Evolutionary conservation across 768 basidiomycete species (phyloP).

Genomic region (Russula sp.): DNA sequence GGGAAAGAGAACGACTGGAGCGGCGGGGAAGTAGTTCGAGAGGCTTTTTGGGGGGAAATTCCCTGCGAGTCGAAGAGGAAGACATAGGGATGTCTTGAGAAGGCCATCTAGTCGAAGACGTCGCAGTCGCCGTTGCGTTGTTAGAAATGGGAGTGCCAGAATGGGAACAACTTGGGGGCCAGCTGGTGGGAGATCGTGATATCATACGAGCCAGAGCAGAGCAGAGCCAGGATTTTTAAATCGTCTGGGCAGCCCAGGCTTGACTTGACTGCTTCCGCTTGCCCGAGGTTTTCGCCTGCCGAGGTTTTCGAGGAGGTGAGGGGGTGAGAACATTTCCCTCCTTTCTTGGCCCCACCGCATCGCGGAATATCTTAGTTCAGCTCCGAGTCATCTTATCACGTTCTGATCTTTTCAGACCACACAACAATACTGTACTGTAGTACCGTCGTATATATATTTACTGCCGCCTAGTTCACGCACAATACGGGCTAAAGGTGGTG

Average conservation of each 20-base stretch:
- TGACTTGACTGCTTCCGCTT: neutral
- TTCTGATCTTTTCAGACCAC: neutral
- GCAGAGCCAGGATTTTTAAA: neutral
- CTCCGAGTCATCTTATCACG: neutral
- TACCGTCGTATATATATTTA: too few relatives aligned
- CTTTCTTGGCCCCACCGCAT: neutral
- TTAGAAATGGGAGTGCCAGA: constrained; percentile 4
- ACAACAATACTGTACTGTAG: too few relatives aligned
- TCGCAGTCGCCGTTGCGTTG: constrained; percentile 11
- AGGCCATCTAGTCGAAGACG: constrained; percentile 24
- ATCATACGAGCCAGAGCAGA: constrained; percentile 16
- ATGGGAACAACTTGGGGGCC: constrained; percentile 5
- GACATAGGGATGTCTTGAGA: constrained; percentile 25
- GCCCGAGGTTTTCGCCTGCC: too few relatives aligned
- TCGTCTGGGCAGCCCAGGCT: neutral
- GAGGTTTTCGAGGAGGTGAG: too few relatives aligned
- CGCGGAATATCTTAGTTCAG: neutral
- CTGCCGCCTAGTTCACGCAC: too few relatives aligned
- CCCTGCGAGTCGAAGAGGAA: constrained; percentile 1
- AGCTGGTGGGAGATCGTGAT: constrained; percentile 12
- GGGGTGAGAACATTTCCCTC: neutral
- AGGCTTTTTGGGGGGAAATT: neutral
- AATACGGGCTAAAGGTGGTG: too few relatives aligned
- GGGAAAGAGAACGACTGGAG: neutral
- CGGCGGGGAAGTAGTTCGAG: neutral